A percentile compares a stretch with the other conserved stretches of the same genome.
Evolutionary conservation across 176 grass and related monocot species (phyloP).

Genomic region (Pharus latifolius): DNA sequence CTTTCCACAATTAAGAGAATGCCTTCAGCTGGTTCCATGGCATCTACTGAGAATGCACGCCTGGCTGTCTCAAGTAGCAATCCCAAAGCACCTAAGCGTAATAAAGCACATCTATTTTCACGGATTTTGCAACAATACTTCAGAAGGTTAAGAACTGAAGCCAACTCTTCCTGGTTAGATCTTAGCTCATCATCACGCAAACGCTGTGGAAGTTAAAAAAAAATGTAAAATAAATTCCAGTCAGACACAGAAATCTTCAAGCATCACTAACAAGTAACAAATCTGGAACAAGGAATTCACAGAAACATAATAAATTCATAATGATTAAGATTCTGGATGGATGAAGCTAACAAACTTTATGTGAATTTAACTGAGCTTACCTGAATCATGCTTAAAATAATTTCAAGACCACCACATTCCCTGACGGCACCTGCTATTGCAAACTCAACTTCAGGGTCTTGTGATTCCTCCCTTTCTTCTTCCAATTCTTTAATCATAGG

Average conservation of each 20-base stretch:
- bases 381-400: conserved; percentile 97
- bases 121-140: conserved; percentile 93
- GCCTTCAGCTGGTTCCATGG: conserved; percentile 92
- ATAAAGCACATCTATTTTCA: conserved; percentile 84
- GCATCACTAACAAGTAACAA: background rate
- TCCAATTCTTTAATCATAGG: conserved; percentile 99
- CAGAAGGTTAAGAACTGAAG: conserved; percentile 81
- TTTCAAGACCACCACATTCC: conserved; percentile 92
- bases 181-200: conserved; percentile 75
- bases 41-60: conserved; percentile 82
- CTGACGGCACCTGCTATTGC: conserved; percentile 89
- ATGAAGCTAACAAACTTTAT: background rate
- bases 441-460: conserved; percentile 96
- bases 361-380: conserved; percentile 25
- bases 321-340: background rate
- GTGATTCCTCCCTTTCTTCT: conserved; percentile 97
- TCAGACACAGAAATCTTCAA: background rate
- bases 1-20: conserved; percentile 96
- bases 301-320: conserved; percentile 6
- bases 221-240: background rate
- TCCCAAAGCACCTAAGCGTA: conserved; percentile 66
- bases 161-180: conserved; percentile 85
- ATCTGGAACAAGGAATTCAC: background rate
- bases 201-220: conserved; percentile 42
- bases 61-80: conserved; percentile 86